Evolutionary conservation across 768 basidiomycete species (phyloP).

Genomic region (Naganishia onofrii): DNA sequence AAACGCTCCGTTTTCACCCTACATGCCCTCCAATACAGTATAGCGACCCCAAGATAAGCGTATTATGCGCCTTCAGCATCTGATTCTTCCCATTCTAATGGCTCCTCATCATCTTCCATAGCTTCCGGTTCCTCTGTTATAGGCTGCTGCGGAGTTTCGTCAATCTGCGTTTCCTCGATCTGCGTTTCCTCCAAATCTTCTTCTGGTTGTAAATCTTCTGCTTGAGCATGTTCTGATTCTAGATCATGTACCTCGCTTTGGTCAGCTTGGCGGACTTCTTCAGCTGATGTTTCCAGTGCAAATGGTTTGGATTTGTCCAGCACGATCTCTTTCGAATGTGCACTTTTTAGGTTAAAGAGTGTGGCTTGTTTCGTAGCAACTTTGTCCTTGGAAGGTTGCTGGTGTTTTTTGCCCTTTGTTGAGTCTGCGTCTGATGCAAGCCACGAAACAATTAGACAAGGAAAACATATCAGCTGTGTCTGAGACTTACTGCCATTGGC

Average conservation of each 20-base stretch:
- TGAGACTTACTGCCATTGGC: conserved; percentile 7
- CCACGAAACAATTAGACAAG: not conserved
- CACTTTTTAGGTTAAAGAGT: conserved; percentile 16
- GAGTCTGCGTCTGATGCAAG: not conserved
- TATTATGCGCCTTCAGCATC: conserved; percentile 16
- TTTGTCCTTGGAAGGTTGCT: conserved; percentile 10
- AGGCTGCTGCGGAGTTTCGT: conserved; percentile 18
- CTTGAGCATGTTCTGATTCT: not conserved
- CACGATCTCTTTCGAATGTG: conserved; percentile 8
- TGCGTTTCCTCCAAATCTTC: conserved; percentile 30
- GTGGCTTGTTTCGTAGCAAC: conserved; percentile 22
- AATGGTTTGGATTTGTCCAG: not conserved
- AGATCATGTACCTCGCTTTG: not conserved
- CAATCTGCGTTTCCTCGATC: conserved; percentile 9
- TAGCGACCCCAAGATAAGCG: not conserved
- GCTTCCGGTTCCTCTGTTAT: conserved; percentile 9
- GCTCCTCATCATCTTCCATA: conserved; percentile 26
- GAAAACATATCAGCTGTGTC: not conserved
- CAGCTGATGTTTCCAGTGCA: not conserved
- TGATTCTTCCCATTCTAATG: conserved; percentile 29
- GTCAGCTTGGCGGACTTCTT: not conserved
- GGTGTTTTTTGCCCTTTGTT: conserved; percentile 9
- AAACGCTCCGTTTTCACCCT: not conserved
- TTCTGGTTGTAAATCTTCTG: not conserved
- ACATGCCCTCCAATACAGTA: not conserved